Conservation (phyloP, 2,329 filamentous ascomycete species). For the Aureobasidium zeae region DNA sequence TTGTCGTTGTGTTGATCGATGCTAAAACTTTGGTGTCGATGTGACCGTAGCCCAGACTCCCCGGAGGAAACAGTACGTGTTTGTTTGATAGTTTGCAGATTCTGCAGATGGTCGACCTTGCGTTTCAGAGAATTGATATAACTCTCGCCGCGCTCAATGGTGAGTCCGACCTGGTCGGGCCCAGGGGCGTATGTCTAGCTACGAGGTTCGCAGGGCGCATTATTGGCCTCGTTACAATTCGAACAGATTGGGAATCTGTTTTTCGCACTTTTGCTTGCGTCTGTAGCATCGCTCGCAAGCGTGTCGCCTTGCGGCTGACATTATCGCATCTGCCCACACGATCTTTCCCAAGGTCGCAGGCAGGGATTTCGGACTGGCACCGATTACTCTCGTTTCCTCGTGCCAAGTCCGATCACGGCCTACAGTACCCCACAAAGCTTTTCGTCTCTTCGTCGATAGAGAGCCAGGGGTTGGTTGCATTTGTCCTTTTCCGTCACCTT, state of each 20-base stretch:
- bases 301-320: neutral
- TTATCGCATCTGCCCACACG: too few species aligned
- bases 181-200: constrained; percentile 2
- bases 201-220: neutral
- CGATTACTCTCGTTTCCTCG: too few species aligned
- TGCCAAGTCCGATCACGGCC: too few species aligned
- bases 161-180: constrained; percentile 3
- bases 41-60: too few species aligned
- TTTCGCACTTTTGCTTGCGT: constrained; percentile 5
- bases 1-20: neutral
- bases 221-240: constrained; percentile 6
- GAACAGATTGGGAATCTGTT: neutral
- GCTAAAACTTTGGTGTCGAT: too few species aligned
- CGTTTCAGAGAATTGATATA: constrained; percentile 8
- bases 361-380: too few species aligned
- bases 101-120: constrained; percentile 6
- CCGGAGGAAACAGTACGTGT: neutral
- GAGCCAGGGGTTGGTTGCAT: too few species aligned
- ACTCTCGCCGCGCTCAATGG: constrained; percentile 8
- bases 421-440: too few species aligned
- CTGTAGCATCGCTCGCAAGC: constrained; percentile 4
- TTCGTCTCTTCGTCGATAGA: too few species aligned
- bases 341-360: too few species aligned
- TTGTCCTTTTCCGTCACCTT: too few species aligned
- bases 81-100: neutral